Percentiles rank a stretch among this genome's conserved stretches.
Conservation (phyloP, 2,329 filamentous ascomycete species). For the Helminthosporium solani region DNA sequence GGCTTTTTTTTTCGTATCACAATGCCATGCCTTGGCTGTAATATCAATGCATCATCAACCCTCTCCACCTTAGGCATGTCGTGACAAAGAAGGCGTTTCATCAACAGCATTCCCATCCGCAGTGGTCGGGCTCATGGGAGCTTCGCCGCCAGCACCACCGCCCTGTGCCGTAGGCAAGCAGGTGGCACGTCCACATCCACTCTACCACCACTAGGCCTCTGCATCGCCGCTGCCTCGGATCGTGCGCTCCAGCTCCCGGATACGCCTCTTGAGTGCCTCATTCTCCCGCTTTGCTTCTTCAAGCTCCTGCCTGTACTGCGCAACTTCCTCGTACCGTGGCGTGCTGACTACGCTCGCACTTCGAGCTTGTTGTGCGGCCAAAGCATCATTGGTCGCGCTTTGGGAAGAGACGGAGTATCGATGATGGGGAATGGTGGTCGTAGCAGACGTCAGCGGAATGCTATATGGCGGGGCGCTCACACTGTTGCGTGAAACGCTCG, state of each 20-base stretch:
- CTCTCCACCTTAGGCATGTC: slow-evolving; percentile 7
- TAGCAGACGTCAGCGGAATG: slow-evolving; percentile 21
- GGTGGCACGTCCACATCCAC: slow-evolving; percentile 24
- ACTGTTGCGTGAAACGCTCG: slow-evolving; percentile 49
- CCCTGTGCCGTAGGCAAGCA: slow-evolving; percentile 6
- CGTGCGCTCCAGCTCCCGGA: slow-evolving; percentile 49
- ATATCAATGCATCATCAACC: slow-evolving; percentile 6
- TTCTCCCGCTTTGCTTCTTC: slow-evolving; percentile 54
- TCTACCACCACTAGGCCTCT: slow-evolving; percentile 35
- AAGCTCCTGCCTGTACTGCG: slow-evolving; percentile 48
- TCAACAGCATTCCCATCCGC: slow-evolving; percentile 4
- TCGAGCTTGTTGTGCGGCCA: slow-evolving; percentile 23
- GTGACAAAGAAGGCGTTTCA: slow-evolving; percentile 8
- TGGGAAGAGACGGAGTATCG: slow-evolving; percentile 38
- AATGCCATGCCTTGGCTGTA: slow-evolving; percentile 12
- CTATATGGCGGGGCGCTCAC: slow-evolving; percentile 15
- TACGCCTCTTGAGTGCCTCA: slow-evolving; percentile 48
- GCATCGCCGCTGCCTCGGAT: slow-evolving; percentile 28
- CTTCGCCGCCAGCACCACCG: slow-evolving; percentile 7
- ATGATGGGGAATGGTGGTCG: slow-evolving; percentile 29
- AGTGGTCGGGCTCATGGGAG: slow-evolving; percentile 1
- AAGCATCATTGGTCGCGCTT: slow-evolving; percentile 24
- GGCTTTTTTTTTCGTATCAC: slow-evolving; percentile 4
- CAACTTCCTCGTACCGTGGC: slow-evolving; percentile 46
- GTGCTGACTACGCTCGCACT: slow-evolving; percentile 41